Evolutionary conservation across 371 early-diverging fungal species (phyloP).

Genomic region (Dentiscutata heterogama): DNA sequence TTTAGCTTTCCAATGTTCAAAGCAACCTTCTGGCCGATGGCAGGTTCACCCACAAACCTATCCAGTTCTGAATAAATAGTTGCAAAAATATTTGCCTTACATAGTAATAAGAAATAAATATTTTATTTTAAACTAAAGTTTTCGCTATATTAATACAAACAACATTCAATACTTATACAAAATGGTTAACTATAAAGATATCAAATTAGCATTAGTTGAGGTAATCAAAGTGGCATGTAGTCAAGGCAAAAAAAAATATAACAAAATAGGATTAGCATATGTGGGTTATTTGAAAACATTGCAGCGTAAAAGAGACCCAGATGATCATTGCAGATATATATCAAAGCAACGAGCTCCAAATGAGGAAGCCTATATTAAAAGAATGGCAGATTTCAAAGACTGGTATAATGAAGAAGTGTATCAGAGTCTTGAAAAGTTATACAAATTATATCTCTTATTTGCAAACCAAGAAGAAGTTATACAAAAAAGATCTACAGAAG

Average conservation of each 20-base stretch:
- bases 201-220: background rate
- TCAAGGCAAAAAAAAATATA: slow-evolving; percentile 29
- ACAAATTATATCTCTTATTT: background rate
- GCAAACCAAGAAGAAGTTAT: background rate
- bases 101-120: background rate
- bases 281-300: background rate
- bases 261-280: slow-evolving; percentile 15
- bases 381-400: too few relatives aligned
- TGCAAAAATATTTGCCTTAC: background rate
- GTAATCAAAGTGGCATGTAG: slow-evolving; percentile 16
- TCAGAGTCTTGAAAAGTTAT: background rate
- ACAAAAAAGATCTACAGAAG: background rate
- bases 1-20: slow-evolving; percentile 43
- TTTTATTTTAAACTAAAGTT: slow-evolving; percentile 13
- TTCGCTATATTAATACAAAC: slow-evolving; percentile 4
- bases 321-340: background rate
- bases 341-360: too few relatives aligned
- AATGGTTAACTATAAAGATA: background rate
- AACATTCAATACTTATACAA: slow-evolving; percentile 18
- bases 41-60: background rate
- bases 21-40: slow-evolving; percentile 15
- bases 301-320: slow-evolving; percentile 34
- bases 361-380: too few relatives aligned
- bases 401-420: too few relatives aligned
- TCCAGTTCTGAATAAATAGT: slow-evolving; percentile 8